phyloP scores from a whole-genome alignment of 106 monocot genomes.

The Dendrobium officinale region DNA sequence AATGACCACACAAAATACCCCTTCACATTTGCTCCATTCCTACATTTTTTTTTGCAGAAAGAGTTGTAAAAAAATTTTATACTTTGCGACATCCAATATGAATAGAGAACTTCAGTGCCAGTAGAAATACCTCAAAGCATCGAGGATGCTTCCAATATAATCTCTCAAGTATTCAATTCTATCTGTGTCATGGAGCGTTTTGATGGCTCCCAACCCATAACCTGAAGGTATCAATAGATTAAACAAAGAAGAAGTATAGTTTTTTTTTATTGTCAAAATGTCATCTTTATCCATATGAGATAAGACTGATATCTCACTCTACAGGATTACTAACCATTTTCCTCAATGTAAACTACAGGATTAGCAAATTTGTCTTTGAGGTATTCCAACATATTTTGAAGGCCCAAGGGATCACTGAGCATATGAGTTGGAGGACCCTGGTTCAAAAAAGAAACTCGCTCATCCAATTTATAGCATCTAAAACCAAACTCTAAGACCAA shows the following conservation, averaged over 20 bases:
- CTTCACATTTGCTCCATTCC: constrained; percentile 51
- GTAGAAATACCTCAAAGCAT: constrained; percentile 29
- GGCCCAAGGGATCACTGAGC: constrained; percentile 34
- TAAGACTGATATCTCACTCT: no score
- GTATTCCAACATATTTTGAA: constrained; percentile 31
- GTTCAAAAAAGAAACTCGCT: not conserved
- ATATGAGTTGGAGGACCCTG: constrained; percentile 8
- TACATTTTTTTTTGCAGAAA: constrained; percentile 13
- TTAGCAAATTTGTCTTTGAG: constrained; percentile 37
- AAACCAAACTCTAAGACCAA: not conserved
- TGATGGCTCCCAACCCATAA: not conserved
- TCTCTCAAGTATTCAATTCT: constrained; percentile 21
- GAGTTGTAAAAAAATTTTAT: not conserved
- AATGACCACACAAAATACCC: constrained; percentile 87
- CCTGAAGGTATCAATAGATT: not conserved
- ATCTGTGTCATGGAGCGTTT: constrained; percentile 20
- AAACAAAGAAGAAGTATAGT: not conserved
- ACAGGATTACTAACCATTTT: constrained; percentile 61
- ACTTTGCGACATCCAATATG: not conserved
- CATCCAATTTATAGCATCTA: not conserved
- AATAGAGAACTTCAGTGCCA: not conserved
- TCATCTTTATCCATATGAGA: no score
- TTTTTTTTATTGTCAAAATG: no score
- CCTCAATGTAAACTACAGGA: constrained; percentile 55
- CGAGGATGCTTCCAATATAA: constrained; percentile 25